Evolutionary conservation across 2,329 filamentous ascomycete species (phyloP).

Genomic region (Blastomyces gilchristii): DNA sequence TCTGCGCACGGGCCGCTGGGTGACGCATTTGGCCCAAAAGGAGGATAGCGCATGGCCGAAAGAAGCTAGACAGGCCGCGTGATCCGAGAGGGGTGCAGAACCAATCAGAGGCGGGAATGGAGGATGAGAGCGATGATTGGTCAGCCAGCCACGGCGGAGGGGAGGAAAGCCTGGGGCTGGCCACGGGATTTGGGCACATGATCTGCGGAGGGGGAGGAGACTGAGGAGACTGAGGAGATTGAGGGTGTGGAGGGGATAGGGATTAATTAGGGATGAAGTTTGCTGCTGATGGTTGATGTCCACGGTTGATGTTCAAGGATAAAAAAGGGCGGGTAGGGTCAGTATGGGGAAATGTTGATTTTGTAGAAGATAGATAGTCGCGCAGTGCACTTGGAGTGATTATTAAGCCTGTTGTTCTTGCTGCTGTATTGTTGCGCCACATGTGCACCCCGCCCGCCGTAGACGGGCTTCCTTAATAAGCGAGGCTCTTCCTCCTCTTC

Average conservation of each 20-base stretch:
- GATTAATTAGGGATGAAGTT: no score
- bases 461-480: neutral
- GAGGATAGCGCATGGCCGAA: no score
- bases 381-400: no score
- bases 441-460: neutral
- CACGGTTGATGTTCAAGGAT: no score
- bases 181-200: slow-evolving; percentile 33
- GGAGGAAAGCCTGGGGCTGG: neutral
- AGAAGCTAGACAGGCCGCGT: slow-evolving; percentile 14
- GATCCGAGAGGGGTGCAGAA: slow-evolving; percentile 8
- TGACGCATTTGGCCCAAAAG: neutral
- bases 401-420: neutral
- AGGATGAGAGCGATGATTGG: slow-evolving; percentile 16
- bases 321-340: no score
- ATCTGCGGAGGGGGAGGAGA: slow-evolving; percentile 16
- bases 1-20: neutral
- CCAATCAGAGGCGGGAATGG: slow-evolving; percentile 22
- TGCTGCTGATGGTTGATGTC: no score
- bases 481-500: neutral
- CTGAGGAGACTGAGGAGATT: no score
- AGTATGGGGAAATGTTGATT: no score
- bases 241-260: no score
- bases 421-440: neutral
- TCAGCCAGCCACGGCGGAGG: neutral
- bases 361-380: no score